Conservation (phyloP, 441 rosid genomes). For the Pelargonium myrrhifolium region DNA sequence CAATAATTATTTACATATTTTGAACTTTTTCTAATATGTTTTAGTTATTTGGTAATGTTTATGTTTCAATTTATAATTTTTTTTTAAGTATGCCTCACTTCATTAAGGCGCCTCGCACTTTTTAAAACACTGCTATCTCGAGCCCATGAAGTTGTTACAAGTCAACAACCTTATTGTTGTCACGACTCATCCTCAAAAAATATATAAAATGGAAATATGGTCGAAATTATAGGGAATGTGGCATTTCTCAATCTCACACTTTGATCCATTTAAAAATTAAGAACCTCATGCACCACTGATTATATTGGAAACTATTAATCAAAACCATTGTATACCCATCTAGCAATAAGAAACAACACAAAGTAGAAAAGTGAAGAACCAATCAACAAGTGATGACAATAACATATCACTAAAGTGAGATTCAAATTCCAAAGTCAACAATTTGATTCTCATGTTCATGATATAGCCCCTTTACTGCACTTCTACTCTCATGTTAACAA, state of each 20-base stretch:
- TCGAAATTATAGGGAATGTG: background rate
- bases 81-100: too few species aligned
- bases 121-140: too few species aligned
- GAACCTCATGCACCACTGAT: background rate
- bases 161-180: too few species aligned
- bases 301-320: background rate
- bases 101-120: too few species aligned
- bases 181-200: too few species aligned
- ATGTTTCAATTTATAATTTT: too few species aligned
- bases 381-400: too few species aligned
- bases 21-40: too few species aligned
- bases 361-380: background rate
- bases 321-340: background rate
- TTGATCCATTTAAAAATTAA: background rate
- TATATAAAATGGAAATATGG: background rate
- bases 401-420: background rate
- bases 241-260: background rate
- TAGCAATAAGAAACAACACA: background rate
- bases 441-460: background rate
- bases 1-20: too few species aligned
- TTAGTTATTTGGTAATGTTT: too few species aligned
- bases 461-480: background rate
- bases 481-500: too few species aligned
- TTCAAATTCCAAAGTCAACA: background rate
- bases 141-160: too few species aligned